Percentiles rank a stretch among this genome's conserved stretches.
Evolutionary conservation across 768 basidiomycete species (phyloP).

Genomic region (Hypholoma fasciculare): DNA sequence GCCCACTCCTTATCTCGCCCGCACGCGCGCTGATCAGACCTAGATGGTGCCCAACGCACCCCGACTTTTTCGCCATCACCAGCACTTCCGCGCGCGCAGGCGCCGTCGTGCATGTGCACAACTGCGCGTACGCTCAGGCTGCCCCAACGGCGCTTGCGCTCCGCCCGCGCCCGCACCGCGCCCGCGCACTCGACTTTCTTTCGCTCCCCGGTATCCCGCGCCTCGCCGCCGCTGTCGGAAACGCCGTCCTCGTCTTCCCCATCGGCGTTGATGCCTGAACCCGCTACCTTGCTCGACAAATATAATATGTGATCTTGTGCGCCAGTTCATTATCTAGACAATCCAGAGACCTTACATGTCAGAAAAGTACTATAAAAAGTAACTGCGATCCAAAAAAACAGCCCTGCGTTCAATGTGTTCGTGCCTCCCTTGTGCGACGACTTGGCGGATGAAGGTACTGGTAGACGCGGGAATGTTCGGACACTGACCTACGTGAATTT

Average conservation of each 20-base stretch:
- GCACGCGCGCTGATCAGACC: no score
- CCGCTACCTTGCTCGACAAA: no score
- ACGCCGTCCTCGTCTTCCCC: constrained; percentile 57
- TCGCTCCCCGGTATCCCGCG: constrained; percentile 57
- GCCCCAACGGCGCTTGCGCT: constrained; percentile 62
- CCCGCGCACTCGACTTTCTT: constrained; percentile 80
- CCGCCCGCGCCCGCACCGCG: constrained; percentile 59
- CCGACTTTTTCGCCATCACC: constrained; percentile 79
- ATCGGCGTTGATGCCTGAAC: constrained; percentile 58
- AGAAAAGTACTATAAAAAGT: no score
- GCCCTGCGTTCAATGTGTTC: no score
- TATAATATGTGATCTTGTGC: no score
- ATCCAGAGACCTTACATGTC: no score
- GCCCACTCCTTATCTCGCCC: neutral
- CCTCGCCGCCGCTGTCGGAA: constrained; percentile 67
- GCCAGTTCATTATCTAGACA: no score
- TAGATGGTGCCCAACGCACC: constrained; percentile 78
- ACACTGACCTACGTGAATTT: no score
- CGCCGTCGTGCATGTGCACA: constrained; percentile 71
- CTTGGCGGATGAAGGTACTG: no score
- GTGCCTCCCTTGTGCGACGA: no score
- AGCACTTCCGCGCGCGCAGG: constrained; percentile 58
- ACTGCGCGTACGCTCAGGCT: constrained; percentile 60
- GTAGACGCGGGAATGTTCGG: no score
- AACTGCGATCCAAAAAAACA: no score